These are phyloP conservation scores for Candida schatavii DNA, from an alignment of 805 yeast species.

Conservation along the genomic window DNA sequence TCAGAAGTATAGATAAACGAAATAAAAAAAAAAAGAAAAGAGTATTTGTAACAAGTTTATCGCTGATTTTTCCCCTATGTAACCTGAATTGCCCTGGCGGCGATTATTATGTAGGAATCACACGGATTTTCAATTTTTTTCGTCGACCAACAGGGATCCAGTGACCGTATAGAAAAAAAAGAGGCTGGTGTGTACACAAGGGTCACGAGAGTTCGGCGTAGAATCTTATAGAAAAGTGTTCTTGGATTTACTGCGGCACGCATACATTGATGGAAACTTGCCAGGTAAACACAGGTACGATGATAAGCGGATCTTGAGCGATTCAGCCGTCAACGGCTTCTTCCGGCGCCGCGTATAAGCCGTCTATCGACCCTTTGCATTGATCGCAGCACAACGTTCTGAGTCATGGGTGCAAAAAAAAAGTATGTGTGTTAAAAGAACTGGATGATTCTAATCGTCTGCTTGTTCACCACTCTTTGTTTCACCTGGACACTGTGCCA, in stretches of 20 bases:
- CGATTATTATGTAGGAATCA: constrained; percentile 1
- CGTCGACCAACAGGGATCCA: constrained; percentile 7
- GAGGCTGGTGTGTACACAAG: constrained; percentile 3
- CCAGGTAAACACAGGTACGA: no score
- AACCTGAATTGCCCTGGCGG: neutral
- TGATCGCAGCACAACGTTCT: no score
- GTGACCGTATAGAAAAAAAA: constrained; percentile 7
- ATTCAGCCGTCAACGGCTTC: no score
- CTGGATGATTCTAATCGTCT: no score
- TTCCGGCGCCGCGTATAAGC: no score
- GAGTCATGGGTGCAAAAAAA: no score
- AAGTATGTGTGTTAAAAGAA: no score
- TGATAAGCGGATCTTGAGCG: no score
- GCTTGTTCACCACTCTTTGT: no score
- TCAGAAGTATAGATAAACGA: neutral
- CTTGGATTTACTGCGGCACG: neutral
- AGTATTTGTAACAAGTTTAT: neutral
- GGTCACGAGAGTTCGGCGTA: constrained; percentile 7
- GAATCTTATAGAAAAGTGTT: constrained; percentile 8
- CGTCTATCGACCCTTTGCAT: no score
- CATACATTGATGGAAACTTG: no score
- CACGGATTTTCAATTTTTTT: neutral
- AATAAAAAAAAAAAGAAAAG: constrained; percentile 6
- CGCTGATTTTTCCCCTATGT: neutral
- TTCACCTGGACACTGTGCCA: no score